Evolutionary conservation across 83 land plant genomes (phyloP).

Genomic region (Picea mariana): DNA sequence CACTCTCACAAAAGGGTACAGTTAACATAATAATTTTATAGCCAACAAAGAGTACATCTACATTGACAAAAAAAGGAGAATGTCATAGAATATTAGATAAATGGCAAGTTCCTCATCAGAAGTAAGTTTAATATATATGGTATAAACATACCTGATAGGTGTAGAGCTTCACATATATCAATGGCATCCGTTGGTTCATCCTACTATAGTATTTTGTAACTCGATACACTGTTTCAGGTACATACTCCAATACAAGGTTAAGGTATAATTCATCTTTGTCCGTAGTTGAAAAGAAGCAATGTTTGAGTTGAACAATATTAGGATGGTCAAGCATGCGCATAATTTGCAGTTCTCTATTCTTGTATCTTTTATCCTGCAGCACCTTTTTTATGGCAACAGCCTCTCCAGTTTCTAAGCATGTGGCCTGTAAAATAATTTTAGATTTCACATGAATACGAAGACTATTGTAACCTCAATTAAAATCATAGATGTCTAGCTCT

Average conservation of each 20-base stretch:
- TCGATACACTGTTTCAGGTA: conserved; percentile 70
- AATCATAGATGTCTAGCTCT: background rate
- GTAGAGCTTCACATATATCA: conserved; percentile 61
- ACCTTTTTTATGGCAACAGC: conserved; percentile 77
- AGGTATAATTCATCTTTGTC: conserved; percentile 74
- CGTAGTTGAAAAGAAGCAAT: conserved; percentile 70
- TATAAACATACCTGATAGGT: conserved; percentile 55
- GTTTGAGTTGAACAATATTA: conserved; percentile 60
- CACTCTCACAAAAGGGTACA: background rate
- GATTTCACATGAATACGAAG: background rate
- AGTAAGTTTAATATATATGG: background rate
- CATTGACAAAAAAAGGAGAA: background rate
- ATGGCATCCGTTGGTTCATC: conserved; percentile 64
- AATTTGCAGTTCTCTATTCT: conserved; percentile 69
- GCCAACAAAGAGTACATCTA: background rate
- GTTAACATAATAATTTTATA: background rate
- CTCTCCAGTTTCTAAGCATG: conserved; percentile 69
- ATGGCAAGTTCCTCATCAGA: background rate
- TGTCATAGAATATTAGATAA: no score
- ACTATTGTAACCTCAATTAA: background rate
- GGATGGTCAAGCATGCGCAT: conserved; percentile 73
- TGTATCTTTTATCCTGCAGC: conserved; percentile 76
- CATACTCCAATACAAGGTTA: conserved; percentile 72
- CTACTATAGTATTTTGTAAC: conserved; percentile 44
- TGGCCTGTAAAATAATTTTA: conserved; percentile 42